Evolutionary conservation across 371 early-diverging fungal species (phyloP).

Genomic region (Capniomyces stellatus): DNA sequence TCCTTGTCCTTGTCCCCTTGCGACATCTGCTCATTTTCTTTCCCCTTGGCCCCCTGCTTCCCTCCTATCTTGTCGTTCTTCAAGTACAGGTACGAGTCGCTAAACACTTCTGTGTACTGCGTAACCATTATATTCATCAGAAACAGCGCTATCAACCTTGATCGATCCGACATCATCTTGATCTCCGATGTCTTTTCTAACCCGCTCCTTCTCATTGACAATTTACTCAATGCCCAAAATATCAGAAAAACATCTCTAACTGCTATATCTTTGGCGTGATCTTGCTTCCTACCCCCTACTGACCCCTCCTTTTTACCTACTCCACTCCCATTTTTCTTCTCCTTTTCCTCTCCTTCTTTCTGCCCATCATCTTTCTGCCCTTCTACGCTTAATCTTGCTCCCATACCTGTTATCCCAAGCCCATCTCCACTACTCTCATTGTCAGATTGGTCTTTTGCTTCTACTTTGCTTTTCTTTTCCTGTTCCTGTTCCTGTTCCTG

Average conservation of each 20-base stretch:
- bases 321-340: not conserved
- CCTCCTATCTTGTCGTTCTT: not conserved
- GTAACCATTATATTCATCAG: conserved; percentile 16
- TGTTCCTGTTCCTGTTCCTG: too few relatives aligned
- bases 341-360: not conserved
- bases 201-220: conserved; percentile 30
- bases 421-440: too few relatives aligned
- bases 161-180: not conserved
- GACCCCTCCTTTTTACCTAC: not conserved
- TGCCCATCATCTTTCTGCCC: too few relatives aligned
- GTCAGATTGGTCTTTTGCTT: too few relatives aligned
- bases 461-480: too few relatives aligned
- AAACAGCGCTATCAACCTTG: conserved; percentile 25
- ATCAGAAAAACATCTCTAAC: conserved; percentile 32
- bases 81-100: conserved; percentile 15
- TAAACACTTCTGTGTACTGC: conserved; percentile 18
- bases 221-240: conserved; percentile 34
- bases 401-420: too few relatives aligned
- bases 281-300: not conserved
- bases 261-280: not conserved
- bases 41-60: not conserved
- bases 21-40: not conserved
- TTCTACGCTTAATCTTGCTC: too few relatives aligned
- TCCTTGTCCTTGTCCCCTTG: not conserved
- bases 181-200: conserved; percentile 5